Evolutionary conservation across 2,329 filamentous ascomycete species (phyloP), one percentile per base, ranked within the genome.

Genomic region (Paramyrothecium roridum): DNA sequence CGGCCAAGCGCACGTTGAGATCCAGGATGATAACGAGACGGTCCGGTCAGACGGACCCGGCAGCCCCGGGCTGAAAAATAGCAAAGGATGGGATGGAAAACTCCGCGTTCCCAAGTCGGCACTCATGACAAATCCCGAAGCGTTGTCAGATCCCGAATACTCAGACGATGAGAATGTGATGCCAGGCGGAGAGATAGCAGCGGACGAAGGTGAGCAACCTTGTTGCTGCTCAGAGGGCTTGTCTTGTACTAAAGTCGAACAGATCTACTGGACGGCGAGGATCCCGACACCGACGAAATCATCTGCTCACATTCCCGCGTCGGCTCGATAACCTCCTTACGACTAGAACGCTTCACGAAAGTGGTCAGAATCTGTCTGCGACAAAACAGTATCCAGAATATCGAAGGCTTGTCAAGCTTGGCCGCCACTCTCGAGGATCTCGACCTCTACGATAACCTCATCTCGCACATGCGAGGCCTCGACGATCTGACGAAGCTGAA

Each of bases 361-460:
- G 81, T 92, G 23, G 79, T 81, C 67, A 87, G 89, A 65, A 77
- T 99, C 63, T 97, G 93, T 69, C 86, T 99, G 20, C 91, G 95
- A 50, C 93, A 99, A 71, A 99, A 99, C 71, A 83, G 85, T 62
- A 95, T 99, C 69, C 81, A 89, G 60, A 78, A 85, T 50, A 90
- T 98, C 70, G 85, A 91, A 30, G 86, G 93, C 10, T 85, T 96
- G 4, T 78, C 81, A 3, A 73, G 73, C 37, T 75, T 96, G 53
- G 85, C 85, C 34, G 69, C 76, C 2, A 90, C 85, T 1, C 77
- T 99, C 45, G 76, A 84, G 65, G 95, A 99, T 57, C 82, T 99
- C 52, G 95, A 99, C 66, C 82, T 99, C 57, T 99, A 99, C 77
- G 95, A 99, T 75, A 99, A 99, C 73, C 81, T 96, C 19, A 92